phyloP scores from a whole-genome alignment of 768 basidiomycete genomes.

The Boletales sp. region DNA sequence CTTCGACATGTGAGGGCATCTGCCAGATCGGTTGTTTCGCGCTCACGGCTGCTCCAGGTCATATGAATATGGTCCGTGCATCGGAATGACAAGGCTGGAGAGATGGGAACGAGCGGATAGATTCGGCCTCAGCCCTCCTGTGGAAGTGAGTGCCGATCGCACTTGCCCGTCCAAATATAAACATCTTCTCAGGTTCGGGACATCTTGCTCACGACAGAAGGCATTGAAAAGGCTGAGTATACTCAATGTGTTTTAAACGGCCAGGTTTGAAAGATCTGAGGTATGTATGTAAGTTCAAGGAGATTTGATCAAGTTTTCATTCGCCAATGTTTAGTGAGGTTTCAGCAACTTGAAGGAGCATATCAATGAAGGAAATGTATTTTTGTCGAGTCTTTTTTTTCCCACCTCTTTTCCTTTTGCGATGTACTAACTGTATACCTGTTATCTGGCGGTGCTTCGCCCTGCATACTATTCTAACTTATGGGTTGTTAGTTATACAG shows the following conservation, averaged over 20 bases:
- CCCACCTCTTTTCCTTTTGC: background rate
- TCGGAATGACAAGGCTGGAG: slow-evolving; percentile 76
- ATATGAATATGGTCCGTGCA: slow-evolving; percentile 77
- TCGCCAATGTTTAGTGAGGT: background rate
- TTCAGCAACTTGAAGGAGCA: background rate
- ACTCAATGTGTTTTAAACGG: slow-evolving; percentile 60
- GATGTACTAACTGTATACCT: slow-evolving; percentile 5
- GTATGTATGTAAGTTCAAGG: background rate
- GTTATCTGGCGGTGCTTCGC: background rate
- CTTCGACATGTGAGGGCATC: slow-evolving; percentile 63
- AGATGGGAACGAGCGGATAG: slow-evolving; percentile 83
- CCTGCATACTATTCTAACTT: background rate
- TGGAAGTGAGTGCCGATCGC: slow-evolving; percentile 49
- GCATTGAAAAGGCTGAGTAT: slow-evolving; percentile 48
- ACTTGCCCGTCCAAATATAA: background rate
- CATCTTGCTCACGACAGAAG: slow-evolving; percentile 71
- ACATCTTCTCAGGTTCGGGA: slow-evolving; percentile 57
- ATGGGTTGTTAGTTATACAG: background rate
- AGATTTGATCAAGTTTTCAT: too few relatives aligned
- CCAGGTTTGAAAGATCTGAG: slow-evolving; percentile 25
- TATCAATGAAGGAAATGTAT: background rate
- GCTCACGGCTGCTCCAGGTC: slow-evolving; percentile 41
- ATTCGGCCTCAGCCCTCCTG: slow-evolving; percentile 76
- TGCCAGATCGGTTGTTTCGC: background rate
- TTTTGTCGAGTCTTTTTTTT: background rate